These are phyloP conservation scores for Penicillium sumatraense DNA, from an alignment of 2,329 filamentous ascomycete species.

Conservation along the genomic window DNA sequence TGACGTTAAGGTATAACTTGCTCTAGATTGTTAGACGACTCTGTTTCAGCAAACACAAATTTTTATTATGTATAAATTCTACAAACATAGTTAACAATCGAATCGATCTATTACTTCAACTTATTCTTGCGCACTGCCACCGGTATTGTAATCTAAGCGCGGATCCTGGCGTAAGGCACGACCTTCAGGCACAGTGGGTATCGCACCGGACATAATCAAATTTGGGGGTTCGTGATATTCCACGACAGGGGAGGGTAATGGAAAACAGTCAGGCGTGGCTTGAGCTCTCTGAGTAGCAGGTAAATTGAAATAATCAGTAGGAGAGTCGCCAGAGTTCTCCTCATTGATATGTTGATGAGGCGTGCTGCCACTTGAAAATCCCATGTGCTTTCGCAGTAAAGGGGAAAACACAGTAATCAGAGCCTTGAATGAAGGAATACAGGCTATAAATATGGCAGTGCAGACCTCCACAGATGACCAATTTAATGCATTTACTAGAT, in stretches of 20 bases:
- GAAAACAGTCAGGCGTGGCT: not conserved
- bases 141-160: too few species aligned
- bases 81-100: too few species aligned
- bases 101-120: too few species aligned
- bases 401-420: not conserved
- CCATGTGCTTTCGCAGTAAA: not conserved
- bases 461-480: conserved; percentile 22
- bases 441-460: conserved; percentile 20
- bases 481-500: conserved; percentile 15
- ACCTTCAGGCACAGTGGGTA: too few species aligned
- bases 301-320: not conserved
- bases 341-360: not conserved
- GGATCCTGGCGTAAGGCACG: too few species aligned
- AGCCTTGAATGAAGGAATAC: conserved; percentile 17
- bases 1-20: too few species aligned
- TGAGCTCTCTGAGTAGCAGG: not conserved
- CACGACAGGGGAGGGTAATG: not conserved
- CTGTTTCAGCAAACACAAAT: too few species aligned
- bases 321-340: not conserved
- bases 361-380: not conserved
- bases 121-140: too few species aligned
- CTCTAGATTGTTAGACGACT: too few species aligned
- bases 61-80: too few species aligned
- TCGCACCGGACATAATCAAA: not conserved
- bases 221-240: not conserved